Percentiles rank a stretch among this genome's conserved stretches.
Conservation (phyloP, 805 yeast species). For the Komagataella ulmi region DNA sequence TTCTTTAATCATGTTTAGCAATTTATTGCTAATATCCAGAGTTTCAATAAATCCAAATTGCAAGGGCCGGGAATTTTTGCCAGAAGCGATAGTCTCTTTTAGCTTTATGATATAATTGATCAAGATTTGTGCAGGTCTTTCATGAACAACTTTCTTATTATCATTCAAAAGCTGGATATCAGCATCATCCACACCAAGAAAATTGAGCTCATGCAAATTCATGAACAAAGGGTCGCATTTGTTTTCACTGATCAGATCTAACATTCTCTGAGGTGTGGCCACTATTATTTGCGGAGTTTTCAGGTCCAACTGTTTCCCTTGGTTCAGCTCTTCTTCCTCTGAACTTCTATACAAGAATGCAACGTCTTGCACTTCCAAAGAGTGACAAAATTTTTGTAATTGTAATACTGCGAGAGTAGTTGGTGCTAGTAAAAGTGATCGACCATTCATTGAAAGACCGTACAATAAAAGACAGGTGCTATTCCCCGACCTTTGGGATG, state of each 20-base stretch:
- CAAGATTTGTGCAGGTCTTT: conserved; percentile 16
- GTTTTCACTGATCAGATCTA: conserved; percentile 18
- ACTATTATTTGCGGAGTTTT: conserved; percentile 19
- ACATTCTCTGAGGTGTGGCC: conserved; percentile 21
- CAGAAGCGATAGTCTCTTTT: conserved; percentile 12
- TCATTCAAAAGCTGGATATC: conserved; percentile 14
- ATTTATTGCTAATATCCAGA: background rate
- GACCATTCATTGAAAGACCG: conserved; percentile 11
- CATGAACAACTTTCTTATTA: conserved; percentile 5
- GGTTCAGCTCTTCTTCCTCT: conserved; percentile 11
- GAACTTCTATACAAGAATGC: conserved; percentile 18
- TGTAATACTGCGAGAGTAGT: conserved; percentile 11
- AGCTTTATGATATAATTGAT: conserved; percentile 17
- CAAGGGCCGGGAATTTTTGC: background rate
- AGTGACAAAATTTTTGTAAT: conserved; percentile 8
- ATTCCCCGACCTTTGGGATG: conserved; percentile 18
- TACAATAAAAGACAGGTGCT: conserved; percentile 13
- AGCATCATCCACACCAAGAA: conserved; percentile 20
- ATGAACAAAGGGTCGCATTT: conserved; percentile 12
- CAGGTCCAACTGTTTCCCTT: conserved; percentile 9
- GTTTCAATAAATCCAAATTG: background rate
- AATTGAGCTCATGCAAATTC: conserved; percentile 13
- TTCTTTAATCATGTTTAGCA: background rate
- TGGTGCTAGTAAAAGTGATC: conserved; percentile 14
- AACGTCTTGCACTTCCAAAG: conserved; percentile 9